A percentile compares a stretch with the other conserved stretches of the same genome.
phyloP scores from a whole-genome alignment of 768 basidiomycete genomes.

The Lenzites betulinus region DNA sequence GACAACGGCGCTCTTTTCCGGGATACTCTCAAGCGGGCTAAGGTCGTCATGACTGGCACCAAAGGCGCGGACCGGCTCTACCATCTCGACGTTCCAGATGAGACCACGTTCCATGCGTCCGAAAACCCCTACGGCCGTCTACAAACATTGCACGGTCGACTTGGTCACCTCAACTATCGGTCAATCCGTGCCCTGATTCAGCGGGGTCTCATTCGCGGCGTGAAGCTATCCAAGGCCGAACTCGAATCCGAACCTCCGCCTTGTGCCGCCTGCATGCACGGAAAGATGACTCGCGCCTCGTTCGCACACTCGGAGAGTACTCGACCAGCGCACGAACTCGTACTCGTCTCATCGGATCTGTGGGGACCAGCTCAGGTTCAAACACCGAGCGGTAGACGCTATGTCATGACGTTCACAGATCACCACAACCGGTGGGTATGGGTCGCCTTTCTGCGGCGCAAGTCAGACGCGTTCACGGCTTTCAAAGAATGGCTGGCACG shows the following conservation, averaged over 20 bases:
- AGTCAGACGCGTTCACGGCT: slow-evolving; percentile 2
- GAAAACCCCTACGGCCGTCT: neutral
- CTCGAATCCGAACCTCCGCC: neutral
- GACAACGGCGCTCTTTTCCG: slow-evolving; percentile 1
- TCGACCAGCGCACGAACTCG: neutral
- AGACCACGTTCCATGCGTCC: neutral
- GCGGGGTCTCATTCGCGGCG: neutral
- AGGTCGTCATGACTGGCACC: neutral
- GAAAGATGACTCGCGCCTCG: slow-evolving; percentile 10
- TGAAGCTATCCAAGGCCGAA: slow-evolving; percentile 2
- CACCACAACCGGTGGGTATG: slow-evolving; percentile 14
- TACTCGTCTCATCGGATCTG: slow-evolving; percentile 23
- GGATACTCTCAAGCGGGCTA: neutral
- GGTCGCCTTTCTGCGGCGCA: slow-evolving; percentile 11
- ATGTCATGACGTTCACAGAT: slow-evolving; percentile 28
- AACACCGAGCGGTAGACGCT: slow-evolving; percentile 16
- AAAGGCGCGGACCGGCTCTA: slow-evolving; percentile 5
- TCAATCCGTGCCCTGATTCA: neutral
- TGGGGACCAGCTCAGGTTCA: slow-evolving; percentile 22
- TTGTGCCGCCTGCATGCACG: slow-evolving; percentile 3
- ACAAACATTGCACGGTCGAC: neutral
- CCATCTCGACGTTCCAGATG: slow-evolving; percentile 1
- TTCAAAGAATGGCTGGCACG: slow-evolving; percentile 6
- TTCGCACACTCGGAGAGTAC: neutral
- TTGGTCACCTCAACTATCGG: slow-evolving; percentile 3